These are phyloP conservation scores for Teratosphaeria nubilosa DNA, from an alignment of 2,329 filamentous ascomycete species.

Conservation along the genomic window DNA sequence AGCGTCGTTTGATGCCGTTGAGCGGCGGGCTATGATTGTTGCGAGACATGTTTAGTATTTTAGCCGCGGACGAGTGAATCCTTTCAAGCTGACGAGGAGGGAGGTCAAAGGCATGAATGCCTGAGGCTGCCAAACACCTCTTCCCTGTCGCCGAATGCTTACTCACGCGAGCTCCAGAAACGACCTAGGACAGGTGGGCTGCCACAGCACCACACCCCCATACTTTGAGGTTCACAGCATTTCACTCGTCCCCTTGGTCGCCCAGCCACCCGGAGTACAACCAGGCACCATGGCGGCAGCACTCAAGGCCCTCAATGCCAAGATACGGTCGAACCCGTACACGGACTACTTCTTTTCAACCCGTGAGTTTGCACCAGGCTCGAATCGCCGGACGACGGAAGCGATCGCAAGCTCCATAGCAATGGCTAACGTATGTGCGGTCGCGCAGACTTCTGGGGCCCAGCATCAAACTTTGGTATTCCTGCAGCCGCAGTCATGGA, in stretches of 20 bases:
- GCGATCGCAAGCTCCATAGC: not conserved
- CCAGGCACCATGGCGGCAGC: constrained; percentile 38
- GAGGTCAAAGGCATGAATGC: not conserved
- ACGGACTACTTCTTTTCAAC: constrained; percentile 45
- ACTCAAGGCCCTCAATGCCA: constrained; percentile 44
- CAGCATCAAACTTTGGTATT: constrained; percentile 44
- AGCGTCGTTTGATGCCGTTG: not conserved
- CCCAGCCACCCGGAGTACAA: not conserved
- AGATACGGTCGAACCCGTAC: constrained; percentile 41
- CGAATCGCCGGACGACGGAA: not conserved
- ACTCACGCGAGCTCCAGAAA: not conserved
- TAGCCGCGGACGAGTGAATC: not conserved
- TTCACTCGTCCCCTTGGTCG: not conserved
- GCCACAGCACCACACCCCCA: not conserved
- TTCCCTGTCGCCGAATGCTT: not conserved
- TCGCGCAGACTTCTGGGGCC: constrained; percentile 41
- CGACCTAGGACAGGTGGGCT: not conserved
- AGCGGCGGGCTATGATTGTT: not conserved
- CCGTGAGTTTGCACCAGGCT: constrained; percentile 30
- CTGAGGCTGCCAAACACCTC: not conserved
- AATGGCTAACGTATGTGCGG: constrained; percentile 29
- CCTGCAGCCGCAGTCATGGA: constrained; percentile 45
- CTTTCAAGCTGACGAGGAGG: no score
- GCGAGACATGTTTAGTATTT: not conserved
- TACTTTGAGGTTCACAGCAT: not conserved